Conservation (phyloP, 306 rosid genomes). For the Mimosa bimucronata region DNA sequence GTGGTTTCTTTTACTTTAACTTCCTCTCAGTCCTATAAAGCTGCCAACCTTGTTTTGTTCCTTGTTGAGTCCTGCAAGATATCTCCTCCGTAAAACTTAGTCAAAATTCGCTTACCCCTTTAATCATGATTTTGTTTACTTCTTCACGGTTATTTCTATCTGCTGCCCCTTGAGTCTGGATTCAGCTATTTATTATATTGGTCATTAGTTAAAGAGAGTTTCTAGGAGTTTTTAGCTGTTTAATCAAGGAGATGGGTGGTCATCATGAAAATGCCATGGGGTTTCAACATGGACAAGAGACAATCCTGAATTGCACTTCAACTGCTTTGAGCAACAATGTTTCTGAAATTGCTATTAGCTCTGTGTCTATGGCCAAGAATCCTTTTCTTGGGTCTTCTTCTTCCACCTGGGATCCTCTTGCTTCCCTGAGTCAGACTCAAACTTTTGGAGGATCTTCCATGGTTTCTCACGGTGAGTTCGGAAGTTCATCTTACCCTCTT, state of each 20-base stretch:
- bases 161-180: conserved; percentile 35
- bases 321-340: conserved; percentile 58
- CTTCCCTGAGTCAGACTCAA: conserved; percentile 58
- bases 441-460: conserved; percentile 57
- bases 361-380: conserved; percentile 51
- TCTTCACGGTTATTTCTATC: conserved; percentile 22
- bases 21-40: conserved; percentile 60
- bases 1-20: conserved; percentile 68
- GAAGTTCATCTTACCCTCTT: conserved; percentile 55
- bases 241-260: conserved; percentile 59
- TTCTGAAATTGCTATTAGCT: conserved; percentile 54
- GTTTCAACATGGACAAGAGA: conserved; percentile 51
- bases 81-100: conserved; percentile 51
- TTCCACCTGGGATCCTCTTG: conserved; percentile 74
- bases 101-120: conserved; percentile 66
- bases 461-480: conserved; percentile 56
- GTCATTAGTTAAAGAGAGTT: conserved; percentile 17
- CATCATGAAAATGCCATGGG: conserved; percentile 61
- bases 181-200: conserved; percentile 26
- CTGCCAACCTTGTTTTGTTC: conserved; percentile 69
- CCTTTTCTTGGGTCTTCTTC: conserved; percentile 67
- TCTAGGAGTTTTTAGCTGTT: conserved; percentile 35
- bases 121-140: conserved; percentile 42
- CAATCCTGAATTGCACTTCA: conserved; percentile 49
- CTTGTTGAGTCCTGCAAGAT: conserved; percentile 70